Conservation (phyloP, 2,329 filamentous ascomycete genomes). For the Colletotrichum sp. region DNA sequence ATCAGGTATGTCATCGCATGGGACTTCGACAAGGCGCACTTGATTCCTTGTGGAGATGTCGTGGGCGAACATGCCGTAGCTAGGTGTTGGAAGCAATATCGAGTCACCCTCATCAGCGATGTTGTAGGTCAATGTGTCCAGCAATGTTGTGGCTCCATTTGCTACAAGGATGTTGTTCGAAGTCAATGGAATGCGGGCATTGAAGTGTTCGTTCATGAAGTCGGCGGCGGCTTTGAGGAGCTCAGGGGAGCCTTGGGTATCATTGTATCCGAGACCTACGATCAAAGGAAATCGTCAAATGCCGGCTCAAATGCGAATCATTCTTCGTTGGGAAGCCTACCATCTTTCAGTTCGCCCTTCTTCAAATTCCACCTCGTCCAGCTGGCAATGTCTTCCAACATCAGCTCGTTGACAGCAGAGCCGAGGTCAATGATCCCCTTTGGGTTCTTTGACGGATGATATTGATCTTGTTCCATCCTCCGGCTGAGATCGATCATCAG, state of each 20-base stretch:
- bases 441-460: background rate
- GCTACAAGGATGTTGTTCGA: background rate
- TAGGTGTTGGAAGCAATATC: background rate
- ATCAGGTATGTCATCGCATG: conserved; percentile 10
- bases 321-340: background rate
- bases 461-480: background rate
- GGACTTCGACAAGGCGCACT: background rate
- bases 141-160: background rate
- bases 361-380: conserved; percentile 7
- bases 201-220: conserved; percentile 10
- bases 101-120: background rate
- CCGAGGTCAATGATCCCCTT: conserved; percentile 7
- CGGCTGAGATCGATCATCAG: background rate
- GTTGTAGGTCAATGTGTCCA: background rate
- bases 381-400: background rate
- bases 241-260: background rate
- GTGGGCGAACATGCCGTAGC: background rate
- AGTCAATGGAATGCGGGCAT: background rate
- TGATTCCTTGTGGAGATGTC: background rate
- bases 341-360: background rate
- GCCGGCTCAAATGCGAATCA: background rate
- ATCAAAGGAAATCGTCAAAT: background rate
- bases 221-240: background rate
- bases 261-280: background rate
- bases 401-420: conserved; percentile 1